Conservation (phyloP, 2,329 filamentous ascomycete genomes). For the Fusarium secorum region DNA sequence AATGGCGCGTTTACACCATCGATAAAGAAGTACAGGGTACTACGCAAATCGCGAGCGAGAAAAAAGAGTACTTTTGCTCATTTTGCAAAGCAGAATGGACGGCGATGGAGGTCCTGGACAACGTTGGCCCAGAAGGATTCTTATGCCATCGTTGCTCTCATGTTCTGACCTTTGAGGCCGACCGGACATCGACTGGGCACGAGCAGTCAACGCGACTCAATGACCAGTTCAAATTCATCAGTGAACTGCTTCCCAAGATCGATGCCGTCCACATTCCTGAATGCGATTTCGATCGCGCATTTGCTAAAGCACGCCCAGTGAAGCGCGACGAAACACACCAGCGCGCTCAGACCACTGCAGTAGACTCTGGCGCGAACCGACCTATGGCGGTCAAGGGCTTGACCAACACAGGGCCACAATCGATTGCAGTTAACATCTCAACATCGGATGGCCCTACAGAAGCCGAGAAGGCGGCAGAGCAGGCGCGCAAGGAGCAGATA, state of each 20-base stretch:
- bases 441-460: constrained; percentile 71
- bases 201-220: constrained; percentile 79
- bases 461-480: constrained; percentile 71
- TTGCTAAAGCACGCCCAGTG: constrained; percentile 69
- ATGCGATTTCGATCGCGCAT: constrained; percentile 75
- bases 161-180: constrained; percentile 69
- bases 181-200: constrained; percentile 73
- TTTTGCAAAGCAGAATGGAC: constrained; percentile 88
- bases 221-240: constrained; percentile 80
- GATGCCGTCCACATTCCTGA: constrained; percentile 78
- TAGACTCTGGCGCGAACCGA: constrained; percentile 60
- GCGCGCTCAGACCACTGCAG: constrained; percentile 65
- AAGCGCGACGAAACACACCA: constrained; percentile 73
- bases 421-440: constrained; percentile 74
- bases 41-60: constrained; percentile 80
- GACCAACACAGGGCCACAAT: constrained; percentile 70
- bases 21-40: constrained; percentile 88
- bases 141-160: constrained; percentile 80
- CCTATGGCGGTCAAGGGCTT: constrained; percentile 76
- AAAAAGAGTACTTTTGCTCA: constrained; percentile 89
- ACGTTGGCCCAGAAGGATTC: constrained; percentile 74
- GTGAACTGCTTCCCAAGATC: constrained; percentile 77
- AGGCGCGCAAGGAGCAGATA: constrained; percentile 69
- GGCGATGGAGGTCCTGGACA: constrained; percentile 86
- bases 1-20: constrained; percentile 89